Evolutionary conservation across 2,329 filamentous ascomycete genomes (phyloP).

Genomic region (Colletotrichum graminicola): DNA sequence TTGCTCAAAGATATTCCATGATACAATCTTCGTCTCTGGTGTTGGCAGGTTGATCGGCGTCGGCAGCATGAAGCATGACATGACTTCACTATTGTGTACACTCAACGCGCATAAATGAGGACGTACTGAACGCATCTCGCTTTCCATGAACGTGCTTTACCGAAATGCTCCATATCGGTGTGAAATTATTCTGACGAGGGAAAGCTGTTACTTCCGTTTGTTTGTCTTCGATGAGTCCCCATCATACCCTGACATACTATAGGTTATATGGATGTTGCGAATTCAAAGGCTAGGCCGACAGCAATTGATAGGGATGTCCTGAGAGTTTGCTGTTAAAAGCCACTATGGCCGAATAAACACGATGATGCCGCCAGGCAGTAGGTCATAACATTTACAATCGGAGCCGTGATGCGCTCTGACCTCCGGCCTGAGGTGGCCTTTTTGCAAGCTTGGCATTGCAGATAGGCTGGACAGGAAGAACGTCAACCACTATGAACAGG

Average conservation of each 20-base stretch:
- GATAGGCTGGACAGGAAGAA: neutral
- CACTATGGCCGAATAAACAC: neutral
- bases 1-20: slow-evolving; percentile 41
- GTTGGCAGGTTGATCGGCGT: slow-evolving; percentile 43
- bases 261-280: neutral
- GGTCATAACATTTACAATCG: neutral
- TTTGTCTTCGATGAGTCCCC: neutral
- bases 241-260: neutral
- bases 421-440: slow-evolving; percentile 5
- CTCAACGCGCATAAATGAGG: slow-evolving; percentile 41
- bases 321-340: too few relatives aligned
- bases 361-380: neutral
- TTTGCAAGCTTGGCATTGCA: neutral
- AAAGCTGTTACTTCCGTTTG: neutral
- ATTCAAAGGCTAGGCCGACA: neutral
- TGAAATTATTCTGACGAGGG: neutral
- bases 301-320: neutral
- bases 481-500: neutral
- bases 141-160: neutral
- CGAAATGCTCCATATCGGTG: neutral
- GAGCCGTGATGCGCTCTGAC: neutral
- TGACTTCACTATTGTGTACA: slow-evolving; percentile 41
- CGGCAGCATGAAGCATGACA: slow-evolving; percentile 41
- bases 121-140: slow-evolving; percentile 35
- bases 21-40: slow-evolving; percentile 41